Evolutionary conservation across 176 grass and related monocot species (phyloP), one percentile per base, ranked within the genome.

Genomic region (Rhipidocladum racemiflorum): DNA sequence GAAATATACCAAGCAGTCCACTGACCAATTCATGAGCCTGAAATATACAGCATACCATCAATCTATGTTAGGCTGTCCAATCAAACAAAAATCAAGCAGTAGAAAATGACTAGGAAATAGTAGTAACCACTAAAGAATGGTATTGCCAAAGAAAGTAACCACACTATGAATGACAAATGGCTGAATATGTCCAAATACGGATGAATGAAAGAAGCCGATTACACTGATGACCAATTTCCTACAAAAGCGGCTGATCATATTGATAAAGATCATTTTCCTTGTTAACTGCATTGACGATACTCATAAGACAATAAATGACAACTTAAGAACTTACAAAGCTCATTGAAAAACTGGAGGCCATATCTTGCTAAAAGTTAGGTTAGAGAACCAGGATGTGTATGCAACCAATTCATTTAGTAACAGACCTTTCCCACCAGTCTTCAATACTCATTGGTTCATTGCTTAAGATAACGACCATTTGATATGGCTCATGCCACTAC

Each of bases 21-120:
- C 81, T 83, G 7, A 94, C 84, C 61, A 97, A 69, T 67, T 91
- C 88, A 57, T 92, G 86, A 57, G 95, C 88, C 95, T 97, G 65
- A 29, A 96, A 89, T 46, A 66, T 63, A 70, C 4, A 76, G 42
- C 11, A 65, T 8, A 75, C 4, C 29, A 44, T 72, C 17, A 71
- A 7, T 3, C 32, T 68, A 50, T 32, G 35, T 76, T 67, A 59
- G 38, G 10, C 25, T 46, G 29, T 64, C 24, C 6, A 49, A 40
- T 20, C 16, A 70, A 78, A 39, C 9, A 21, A 61, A 69, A 60
- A 61, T n/a, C 0, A 49, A 61, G 1, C 9, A 61, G 61, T 38
- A 50, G 14, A 53, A 50, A 14, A 75, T 53, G 25, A 4, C 42
- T 61, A 77, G 28, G 64, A 67, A 57, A 84, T 35, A 67, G 18